Percentiles rank a stretch among this genome's conserved stretches.
Conservation (phyloP, 192 early-diverging fungal species). For the Rhizophagus sp. region DNA sequence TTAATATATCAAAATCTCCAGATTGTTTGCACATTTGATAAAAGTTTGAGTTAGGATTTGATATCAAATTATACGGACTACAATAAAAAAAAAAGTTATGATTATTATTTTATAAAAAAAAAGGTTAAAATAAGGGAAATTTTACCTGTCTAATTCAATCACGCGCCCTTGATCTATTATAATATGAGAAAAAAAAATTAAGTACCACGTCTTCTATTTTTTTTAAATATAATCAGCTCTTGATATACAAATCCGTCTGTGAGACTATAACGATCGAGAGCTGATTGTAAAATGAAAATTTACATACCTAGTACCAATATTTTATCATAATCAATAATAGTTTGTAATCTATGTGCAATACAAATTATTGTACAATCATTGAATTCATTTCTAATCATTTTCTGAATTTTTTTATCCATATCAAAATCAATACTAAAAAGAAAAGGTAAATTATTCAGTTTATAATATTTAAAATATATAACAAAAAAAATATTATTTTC, state of each 20-base stretch:
- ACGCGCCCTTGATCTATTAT: constrained; percentile 69
- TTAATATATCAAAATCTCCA: constrained; percentile 64
- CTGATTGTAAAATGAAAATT: neutral
- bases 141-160: constrained; percentile 70
- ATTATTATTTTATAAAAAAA: neutral
- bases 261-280: too few species aligned
- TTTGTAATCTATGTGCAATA: constrained; percentile 88
- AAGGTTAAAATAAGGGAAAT: neutral
- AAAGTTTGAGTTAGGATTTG: constrained; percentile 62
- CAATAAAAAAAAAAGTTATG: neutral
- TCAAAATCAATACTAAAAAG: constrained; percentile 83
- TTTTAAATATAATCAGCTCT: neutral
- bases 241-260: too few species aligned
- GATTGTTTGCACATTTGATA: constrained; percentile 76
- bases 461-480: neutral
- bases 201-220: constrained; percentile 49
- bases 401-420: constrained; percentile 88
- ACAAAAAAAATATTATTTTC: neutral
- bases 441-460: neutral
- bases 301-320: constrained; percentile 61
- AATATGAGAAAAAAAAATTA: neutral
- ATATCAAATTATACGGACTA: constrained; percentile 72
- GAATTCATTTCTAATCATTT: constrained; percentile 80
- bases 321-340: constrained; percentile 85
- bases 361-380: constrained; percentile 77